Evolutionary conservation across 2,329 filamentous ascomycete genomes (phyloP).

Genomic region (Aspergillus pseudoviridinutans): DNA sequence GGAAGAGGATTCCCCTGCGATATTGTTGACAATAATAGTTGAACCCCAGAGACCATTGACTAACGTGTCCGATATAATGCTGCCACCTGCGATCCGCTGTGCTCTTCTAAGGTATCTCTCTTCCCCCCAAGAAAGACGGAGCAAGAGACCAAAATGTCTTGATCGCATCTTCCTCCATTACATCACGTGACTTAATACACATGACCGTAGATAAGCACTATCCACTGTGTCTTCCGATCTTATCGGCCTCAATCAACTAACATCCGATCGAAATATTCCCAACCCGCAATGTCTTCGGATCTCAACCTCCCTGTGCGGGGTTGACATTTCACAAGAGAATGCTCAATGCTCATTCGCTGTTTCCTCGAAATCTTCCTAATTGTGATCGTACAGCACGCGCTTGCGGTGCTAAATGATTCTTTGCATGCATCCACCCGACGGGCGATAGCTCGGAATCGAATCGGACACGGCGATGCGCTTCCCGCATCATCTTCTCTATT

Average conservation of each 20-base stretch:
- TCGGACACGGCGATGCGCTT: neutral
- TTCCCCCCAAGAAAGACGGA: no score
- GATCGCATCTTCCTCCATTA: neutral
- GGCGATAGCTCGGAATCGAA: constrained; percentile 12
- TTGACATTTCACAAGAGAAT: neutral
- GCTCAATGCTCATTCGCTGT: neutral
- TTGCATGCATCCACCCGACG: constrained; percentile 11
- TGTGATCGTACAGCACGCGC: neutral
- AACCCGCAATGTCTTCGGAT: constrained; percentile 5
- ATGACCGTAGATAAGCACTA: neutral
- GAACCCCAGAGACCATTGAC: no score
- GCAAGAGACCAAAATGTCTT: no score
- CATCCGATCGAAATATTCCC: constrained; percentile 12
- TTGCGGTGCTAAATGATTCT: neutral
- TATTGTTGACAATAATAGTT: neutral
- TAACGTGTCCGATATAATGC: no score
- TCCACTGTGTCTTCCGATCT: constrained; percentile 14
- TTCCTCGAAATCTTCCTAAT: neutral
- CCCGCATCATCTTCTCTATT: neutral
- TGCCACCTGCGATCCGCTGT: no score
- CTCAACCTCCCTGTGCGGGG: constrained; percentile 4
- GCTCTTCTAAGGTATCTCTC: no score
- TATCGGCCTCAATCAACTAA: constrained; percentile 5
- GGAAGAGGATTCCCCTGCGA: neutral
- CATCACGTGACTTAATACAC: neutral